Conservation (phyloP, 768 basidiomycete genomes). For the Basidioascus undulatus region DNA sequence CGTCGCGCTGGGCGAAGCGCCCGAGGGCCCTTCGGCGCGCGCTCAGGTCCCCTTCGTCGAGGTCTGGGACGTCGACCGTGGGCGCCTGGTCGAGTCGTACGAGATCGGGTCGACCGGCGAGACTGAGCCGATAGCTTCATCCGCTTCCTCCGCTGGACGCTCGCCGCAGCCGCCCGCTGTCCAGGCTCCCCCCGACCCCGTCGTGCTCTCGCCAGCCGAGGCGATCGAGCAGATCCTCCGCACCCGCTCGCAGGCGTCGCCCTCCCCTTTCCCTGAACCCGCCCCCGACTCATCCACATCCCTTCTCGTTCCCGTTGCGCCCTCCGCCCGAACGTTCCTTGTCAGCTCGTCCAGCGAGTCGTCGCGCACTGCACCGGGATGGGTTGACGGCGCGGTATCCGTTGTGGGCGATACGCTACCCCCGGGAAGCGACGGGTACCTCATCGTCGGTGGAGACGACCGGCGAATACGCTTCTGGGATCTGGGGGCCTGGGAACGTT, state of each 20-base stretch:
- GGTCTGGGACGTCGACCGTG: conserved; percentile 80
- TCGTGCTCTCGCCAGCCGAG: conserved; percentile 5
- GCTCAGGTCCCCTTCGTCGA: conserved; percentile 32
- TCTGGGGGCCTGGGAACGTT: conserved; percentile 41
- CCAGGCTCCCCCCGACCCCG: conserved; percentile 3
- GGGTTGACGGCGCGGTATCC: background rate
- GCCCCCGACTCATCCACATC: background rate
- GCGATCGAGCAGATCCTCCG: conserved; percentile 12
- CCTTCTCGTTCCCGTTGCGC: background rate
- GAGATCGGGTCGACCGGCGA: conserved; percentile 19
- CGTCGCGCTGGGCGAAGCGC: conserved; percentile 29
- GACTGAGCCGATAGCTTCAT: no score
- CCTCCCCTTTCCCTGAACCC: no score
- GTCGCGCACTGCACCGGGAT: background rate
- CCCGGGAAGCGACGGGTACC: conserved; percentile 31
- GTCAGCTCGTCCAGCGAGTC: background rate
- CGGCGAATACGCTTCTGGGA: conserved; percentile 74
- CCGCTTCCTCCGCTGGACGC: no score
- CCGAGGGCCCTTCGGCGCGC: conserved; percentile 18
- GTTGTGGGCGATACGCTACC: background rate
- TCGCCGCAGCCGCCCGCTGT: background rate
- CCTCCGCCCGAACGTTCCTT: background rate
- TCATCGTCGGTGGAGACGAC: conserved; percentile 79
- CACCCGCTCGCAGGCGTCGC: background rate
- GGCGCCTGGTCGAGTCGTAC: conserved; percentile 54